These are phyloP conservation scores for Colletotrichum chlorophyti DNA, from an alignment of 2,329 filamentous ascomycete genomes.

Conservation along the genomic window DNA sequence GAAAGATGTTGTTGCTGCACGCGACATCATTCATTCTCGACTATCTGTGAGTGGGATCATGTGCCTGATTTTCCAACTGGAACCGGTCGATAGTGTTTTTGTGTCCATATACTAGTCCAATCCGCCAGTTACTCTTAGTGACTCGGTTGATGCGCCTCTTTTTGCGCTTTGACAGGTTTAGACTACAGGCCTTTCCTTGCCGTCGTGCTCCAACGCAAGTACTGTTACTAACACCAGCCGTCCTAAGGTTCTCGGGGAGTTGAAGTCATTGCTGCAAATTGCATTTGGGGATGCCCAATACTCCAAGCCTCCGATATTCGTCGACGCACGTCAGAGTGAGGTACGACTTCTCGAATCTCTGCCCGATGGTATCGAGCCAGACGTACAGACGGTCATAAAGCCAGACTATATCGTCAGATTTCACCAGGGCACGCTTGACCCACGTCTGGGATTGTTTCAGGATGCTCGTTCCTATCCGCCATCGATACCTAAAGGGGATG, in stretches of 20 bases:
- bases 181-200: no score
- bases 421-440: conserved; percentile 14
- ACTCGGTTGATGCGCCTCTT: no score
- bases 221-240: no score
- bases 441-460: conserved; percentile 6
- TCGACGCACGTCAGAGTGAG: background rate
- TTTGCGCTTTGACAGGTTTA: background rate
- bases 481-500: conserved; percentile 10
- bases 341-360: background rate
- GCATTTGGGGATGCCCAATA: background rate
- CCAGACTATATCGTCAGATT: conserved; percentile 11
- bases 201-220: no score
- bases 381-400: conserved; percentile 6
- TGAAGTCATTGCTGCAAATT: background rate
- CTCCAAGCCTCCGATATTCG: background rate
- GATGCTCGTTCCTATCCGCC: conserved; percentile 6
- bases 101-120: no score
- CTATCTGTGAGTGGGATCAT: background rate
- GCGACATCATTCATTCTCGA: background rate
- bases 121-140: no score
- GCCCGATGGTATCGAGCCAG: background rate
- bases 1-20: background rate
- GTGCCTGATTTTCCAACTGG: no score
- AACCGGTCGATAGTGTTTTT: no score
- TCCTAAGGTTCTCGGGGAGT: background rate